These are phyloP conservation scores for Colletotrichum gloeosporioides DNA, from an alignment of 2,329 filamentous ascomycete species.

Conservation along the genomic window DNA sequence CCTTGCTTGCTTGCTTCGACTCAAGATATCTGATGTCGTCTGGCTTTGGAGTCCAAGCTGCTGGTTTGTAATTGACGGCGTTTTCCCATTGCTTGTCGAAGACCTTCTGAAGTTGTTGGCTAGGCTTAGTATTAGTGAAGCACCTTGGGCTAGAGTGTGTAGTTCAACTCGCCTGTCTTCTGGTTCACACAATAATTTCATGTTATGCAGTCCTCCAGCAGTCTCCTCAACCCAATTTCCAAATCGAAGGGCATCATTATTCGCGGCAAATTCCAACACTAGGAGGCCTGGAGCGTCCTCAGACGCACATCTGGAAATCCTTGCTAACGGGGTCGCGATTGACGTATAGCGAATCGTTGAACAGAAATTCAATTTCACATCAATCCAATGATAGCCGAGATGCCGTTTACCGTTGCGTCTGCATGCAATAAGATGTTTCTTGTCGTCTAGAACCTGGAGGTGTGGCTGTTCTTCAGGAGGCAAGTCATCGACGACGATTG, in stretches of 20 bases:
- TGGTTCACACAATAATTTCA: background rate
- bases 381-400: background rate
- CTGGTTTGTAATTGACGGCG: background rate
- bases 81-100: background rate
- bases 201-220: accelerated
- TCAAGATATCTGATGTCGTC: background rate
- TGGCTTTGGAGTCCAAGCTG: background rate
- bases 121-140: background rate
- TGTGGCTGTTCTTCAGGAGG: background rate
- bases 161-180: background rate
- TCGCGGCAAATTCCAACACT: background rate
- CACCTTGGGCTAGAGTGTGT: too few species aligned
- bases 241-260: background rate
- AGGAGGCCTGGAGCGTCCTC: background rate
- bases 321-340: background rate
- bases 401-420: background rate
- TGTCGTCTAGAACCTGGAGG: background rate
- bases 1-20: background rate
- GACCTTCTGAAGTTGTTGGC: background rate
- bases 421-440: background rate
- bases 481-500: background rate
- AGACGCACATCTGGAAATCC: background rate
- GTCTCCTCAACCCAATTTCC: background rate
- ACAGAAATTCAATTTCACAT: background rate
- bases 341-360: background rate